A percentile compares a stretch with the other conserved stretches of the same genome.
Conservation (phyloP, 495 filamentous ascomycete genomes). For the Hyaloscypha finlandica region DNA sequence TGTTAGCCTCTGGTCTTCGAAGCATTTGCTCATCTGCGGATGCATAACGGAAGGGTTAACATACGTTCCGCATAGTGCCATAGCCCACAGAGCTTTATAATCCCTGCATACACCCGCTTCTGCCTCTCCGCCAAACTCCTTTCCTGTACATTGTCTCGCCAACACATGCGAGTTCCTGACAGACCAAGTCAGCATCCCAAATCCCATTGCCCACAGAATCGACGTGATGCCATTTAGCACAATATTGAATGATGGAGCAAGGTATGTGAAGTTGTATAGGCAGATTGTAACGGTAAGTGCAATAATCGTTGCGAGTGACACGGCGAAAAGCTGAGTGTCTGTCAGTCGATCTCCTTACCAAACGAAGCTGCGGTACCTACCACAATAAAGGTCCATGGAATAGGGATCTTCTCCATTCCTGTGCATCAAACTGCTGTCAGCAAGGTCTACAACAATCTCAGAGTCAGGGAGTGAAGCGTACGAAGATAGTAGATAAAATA, state of each 20-base stretch:
- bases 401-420: constrained; percentile 47
- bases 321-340: constrained; percentile 50
- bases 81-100: constrained; percentile 69
- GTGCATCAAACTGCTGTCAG: constrained; percentile 5
- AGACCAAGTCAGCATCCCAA: constrained; percentile 59
- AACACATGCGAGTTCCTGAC: constrained; percentile 56
- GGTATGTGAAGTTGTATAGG: constrained; percentile 57
- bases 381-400: constrained; percentile 67
- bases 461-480: not conserved
- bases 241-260: constrained; percentile 58
- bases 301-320: constrained; percentile 57
- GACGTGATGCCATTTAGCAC: constrained; percentile 51
- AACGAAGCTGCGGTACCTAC: constrained; percentile 40
- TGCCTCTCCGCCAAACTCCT: constrained; percentile 57
- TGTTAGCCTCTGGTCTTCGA: not conserved
- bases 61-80: constrained; percentile 52
- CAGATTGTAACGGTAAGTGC: constrained; percentile 53
- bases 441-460: not conserved
- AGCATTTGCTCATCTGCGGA: not conserved
- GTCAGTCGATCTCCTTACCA: not conserved
- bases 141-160: constrained; percentile 49
- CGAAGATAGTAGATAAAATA: constrained; percentile 65
- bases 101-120: constrained; percentile 62
- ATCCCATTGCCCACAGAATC: constrained; percentile 58
- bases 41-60: constrained; percentile 8